Evolutionary conservation across 2,329 filamentous ascomycete species (phyloP), one percentile per base, ranked within the genome.

Genomic region (Exserohilum turcica): DNA sequence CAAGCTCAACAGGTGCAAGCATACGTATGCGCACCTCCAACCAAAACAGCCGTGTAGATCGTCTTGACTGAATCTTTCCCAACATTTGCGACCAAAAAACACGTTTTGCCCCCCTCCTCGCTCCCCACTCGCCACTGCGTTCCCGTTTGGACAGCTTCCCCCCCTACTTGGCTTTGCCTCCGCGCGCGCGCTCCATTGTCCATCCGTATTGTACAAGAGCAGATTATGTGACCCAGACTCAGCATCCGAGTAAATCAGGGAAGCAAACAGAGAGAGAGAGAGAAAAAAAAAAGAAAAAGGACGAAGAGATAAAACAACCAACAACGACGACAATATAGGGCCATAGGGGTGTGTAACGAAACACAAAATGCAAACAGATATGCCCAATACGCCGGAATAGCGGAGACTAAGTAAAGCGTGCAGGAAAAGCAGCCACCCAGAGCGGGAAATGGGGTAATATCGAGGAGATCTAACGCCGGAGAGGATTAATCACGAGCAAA

Each of bases 121-220:
- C n/a, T n/a, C n/a, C 21, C 4, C 15, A 3, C 12, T 6, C 18
- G 29, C 42, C 24, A n/a, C 19, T 35, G 21, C 21, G 21, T 24
- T 32, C 15, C 21, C 42, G 24, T 24, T 42, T 24, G 32, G 15
- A n/a, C 42, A 24, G 42, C 42, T 3, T 39, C 19, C n/a, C n/a
- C n/a, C 7, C n/a, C 21, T 28, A n/a, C 13, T 35, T 19, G 31
- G 5, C 16, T 19, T n/a, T 39, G 8, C 15, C 28, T 21, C 35
- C 28, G 35, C 29, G 7, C 21, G 7, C 21, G 21, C 18, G 31
- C 33, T 3, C 33, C 39, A 21, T 51, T 37, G 27, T 24, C 21
- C 40, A 21, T 40, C 58, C 48, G 56, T 69, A 69, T 63, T 64
- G 61, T 69, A 69, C 66, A 69, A 64, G 59, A 61, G 53, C 47